Percentiles rank a stretch among this genome's conserved stretches.
These are phyloP conservation scores for Cyphellophora europaea DNA, from an alignment of 2,329 filamentous ascomycete species.

Conservation along the genomic window DNA sequence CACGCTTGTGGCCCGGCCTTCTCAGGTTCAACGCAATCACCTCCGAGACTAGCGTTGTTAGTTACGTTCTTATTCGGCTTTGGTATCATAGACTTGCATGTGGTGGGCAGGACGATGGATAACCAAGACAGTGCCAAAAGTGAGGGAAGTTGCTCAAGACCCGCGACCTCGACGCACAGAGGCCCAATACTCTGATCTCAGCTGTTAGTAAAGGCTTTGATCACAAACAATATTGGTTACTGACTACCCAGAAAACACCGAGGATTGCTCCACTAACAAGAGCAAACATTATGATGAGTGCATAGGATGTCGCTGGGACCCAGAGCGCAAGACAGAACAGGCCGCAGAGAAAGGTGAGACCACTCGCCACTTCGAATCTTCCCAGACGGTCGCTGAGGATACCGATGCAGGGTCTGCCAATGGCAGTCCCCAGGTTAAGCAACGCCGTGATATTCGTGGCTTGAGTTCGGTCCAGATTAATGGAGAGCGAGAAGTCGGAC, in stretches of 20 bases:
- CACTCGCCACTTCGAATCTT: slow-evolving; percentile 31
- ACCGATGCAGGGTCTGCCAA: slow-evolving; percentile 38
- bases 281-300: slow-evolving; percentile 33
- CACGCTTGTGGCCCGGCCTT: slow-evolving; percentile 27
- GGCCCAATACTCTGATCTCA: slow-evolving; percentile 5
- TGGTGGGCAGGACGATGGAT: slow-evolving; percentile 11
- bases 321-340: slow-evolving; percentile 35
- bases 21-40: slow-evolving; percentile 43
- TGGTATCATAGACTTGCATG: slow-evolving; percentile 3
- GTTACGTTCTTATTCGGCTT: not conserved
- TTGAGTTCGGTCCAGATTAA: slow-evolving; percentile 29
- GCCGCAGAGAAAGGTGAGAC: slow-evolving; percentile 28
- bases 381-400: slow-evolving; percentile 34
- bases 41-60: slow-evolving; percentile 36
- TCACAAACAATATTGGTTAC: not conserved
- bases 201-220: slow-evolving; percentile 32
- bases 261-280: slow-evolving; percentile 33
- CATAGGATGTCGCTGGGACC: slow-evolving; percentile 34
- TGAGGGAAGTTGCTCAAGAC: slow-evolving; percentile 13
- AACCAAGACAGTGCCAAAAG: slow-evolving; percentile 12
- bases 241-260: slow-evolving; percentile 13
- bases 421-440: slow-evolving; percentile 37
- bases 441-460: slow-evolving; percentile 32
- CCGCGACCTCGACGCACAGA: slow-evolving; percentile 12
- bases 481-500: slow-evolving; percentile 34